Base-by-base conservation (phyloP, 2,329 filamentous ascomycete species). In the Lasiodiplodia sp. region DNA sequence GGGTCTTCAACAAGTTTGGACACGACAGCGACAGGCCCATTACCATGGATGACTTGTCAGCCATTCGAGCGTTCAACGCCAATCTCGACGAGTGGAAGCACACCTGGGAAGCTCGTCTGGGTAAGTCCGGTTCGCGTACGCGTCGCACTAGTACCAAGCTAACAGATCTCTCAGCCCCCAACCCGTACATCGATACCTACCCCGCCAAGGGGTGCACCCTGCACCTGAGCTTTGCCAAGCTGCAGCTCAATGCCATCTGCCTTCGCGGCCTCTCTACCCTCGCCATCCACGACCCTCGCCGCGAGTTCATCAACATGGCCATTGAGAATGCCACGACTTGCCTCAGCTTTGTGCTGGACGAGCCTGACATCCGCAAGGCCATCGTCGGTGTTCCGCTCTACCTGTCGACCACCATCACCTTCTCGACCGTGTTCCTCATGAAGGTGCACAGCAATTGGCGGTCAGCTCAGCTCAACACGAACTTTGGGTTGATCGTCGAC, bases 1-100 rank as follows among this genome's bases (percentile, higher is more conserved):
- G 76, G 70, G 75, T 75, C n/a, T 78, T 78, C 65, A 72, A 73
- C 12, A 72, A 72, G 5, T 78, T 77, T 57, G 76, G 77, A 37
- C 76, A 74, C 65, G 76, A 78, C 58, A 73, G 74, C 34, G 75
- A 76, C 78, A 74, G 79, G 74, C 76, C 78, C 14, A 72, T 82
- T 0, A 73, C 74, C 0, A 79, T 79, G 57, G 71, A 73, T 1
- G 80, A 82, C 62, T 78, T 82, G 34, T 77, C 76, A 28, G 75
- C 78, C 67, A 70, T 82, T 16, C 76, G 79, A 49, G 74, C 76
- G 60, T 82, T 81, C 72, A 82, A 82, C 68, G 76, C 81, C 34
- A 78, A 79, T 38, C 81, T 82, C n/a, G 81, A 82, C 38, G 78
- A 81, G 66, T 82, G 80, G 80, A 75, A 80, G 8, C 75, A 80